A percentile compares a stretch with the other conserved stretches of the same genome.
Evolutionary conservation across 768 basidiomycete species (phyloP).

Genomic region (Erythrobasidium yunnanense): DNA sequence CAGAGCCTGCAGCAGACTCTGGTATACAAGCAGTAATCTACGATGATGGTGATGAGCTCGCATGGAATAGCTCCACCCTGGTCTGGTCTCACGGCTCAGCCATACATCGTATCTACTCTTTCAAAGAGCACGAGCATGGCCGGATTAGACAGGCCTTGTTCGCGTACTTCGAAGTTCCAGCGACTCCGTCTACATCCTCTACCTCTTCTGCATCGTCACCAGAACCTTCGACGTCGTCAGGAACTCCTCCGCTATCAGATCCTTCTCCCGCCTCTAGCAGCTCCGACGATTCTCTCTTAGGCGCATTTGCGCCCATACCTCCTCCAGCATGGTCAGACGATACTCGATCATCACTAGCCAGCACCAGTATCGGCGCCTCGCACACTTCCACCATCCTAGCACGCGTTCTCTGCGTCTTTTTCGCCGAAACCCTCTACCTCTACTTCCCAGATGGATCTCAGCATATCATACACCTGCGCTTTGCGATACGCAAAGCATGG

Average conservation of each 20-base stretch:
- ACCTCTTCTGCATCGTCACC: background rate
- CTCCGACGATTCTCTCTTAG: background rate
- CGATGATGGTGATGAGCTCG: slow-evolving; percentile 1
- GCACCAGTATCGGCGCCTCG: background rate
- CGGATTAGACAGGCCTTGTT: slow-evolving; percentile 14
- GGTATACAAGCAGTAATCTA: background rate
- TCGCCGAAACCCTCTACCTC: background rate
- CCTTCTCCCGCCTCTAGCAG: background rate
- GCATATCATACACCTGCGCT: background rate
- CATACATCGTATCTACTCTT: slow-evolving; percentile 8
- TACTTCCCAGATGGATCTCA: slow-evolving; percentile 10
- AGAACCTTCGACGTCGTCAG: background rate
- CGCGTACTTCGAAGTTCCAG: slow-evolving; percentile 3
- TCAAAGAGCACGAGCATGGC: background rate
- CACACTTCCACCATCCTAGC: background rate
- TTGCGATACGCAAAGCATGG: background rate
- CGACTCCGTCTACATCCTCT: background rate
- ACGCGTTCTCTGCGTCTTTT: slow-evolving; percentile 11
- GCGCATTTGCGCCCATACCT: background rate
- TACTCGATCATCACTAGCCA: background rate
- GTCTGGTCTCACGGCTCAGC: slow-evolving; percentile 11
- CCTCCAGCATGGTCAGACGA: slow-evolving; percentile 24
- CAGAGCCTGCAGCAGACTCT: background rate
- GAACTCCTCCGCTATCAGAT: background rate
- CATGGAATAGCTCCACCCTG: slow-evolving; percentile 4